These are phyloP conservation scores for Spathaspora sp. DNA, from an alignment of 805 yeast species.

Conservation along the genomic window DNA sequence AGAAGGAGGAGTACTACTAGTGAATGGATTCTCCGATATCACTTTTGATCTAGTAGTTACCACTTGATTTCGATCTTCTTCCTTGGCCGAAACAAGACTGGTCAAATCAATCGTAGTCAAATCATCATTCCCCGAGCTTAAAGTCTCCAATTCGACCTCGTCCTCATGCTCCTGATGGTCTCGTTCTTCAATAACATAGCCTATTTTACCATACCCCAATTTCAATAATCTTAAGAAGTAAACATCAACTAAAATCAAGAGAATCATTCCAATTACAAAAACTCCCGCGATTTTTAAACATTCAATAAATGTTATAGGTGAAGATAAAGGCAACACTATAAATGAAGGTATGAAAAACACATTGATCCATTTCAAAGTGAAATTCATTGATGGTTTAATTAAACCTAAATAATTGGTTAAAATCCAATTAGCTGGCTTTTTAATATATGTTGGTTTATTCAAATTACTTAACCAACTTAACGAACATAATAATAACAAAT, in stretches of 20 bases:
- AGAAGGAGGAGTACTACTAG: neutral
- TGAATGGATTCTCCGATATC: slow-evolving; percentile 15
- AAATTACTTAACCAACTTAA: slow-evolving; percentile 23
- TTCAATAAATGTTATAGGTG: slow-evolving; percentile 62
- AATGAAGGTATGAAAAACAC: slow-evolving; percentile 77
- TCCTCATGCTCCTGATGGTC: slow-evolving; percentile 15
- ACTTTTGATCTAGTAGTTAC: neutral
- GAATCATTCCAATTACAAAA: slow-evolving; percentile 60
- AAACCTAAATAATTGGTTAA: slow-evolving; percentile 28
- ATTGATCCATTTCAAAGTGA: slow-evolving; percentile 73
- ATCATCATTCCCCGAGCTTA: slow-evolving; percentile 22
- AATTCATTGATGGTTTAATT: slow-evolving; percentile 63
- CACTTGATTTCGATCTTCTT: slow-evolving; percentile 8
- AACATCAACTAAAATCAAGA: slow-evolving; percentile 42
- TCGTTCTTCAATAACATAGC: slow-evolving; percentile 6
- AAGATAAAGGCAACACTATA: slow-evolving; percentile 64
- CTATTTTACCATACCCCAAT: slow-evolving; percentile 12
- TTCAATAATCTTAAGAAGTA: slow-evolving; percentile 32
- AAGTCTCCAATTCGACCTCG: slow-evolving; percentile 13
- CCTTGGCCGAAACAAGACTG: slow-evolving; percentile 13
- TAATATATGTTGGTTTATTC: slow-evolving; percentile 2
- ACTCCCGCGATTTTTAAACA: slow-evolving; percentile 73
- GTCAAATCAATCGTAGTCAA: slow-evolving; percentile 36
- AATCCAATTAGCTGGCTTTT: slow-evolving; percentile 15
- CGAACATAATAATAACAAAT: slow-evolving; percentile 44